These are phyloP conservation scores for Euphorbia tirucalli DNA, from an alignment of 345 rosid species.

Conservation along the genomic window DNA sequence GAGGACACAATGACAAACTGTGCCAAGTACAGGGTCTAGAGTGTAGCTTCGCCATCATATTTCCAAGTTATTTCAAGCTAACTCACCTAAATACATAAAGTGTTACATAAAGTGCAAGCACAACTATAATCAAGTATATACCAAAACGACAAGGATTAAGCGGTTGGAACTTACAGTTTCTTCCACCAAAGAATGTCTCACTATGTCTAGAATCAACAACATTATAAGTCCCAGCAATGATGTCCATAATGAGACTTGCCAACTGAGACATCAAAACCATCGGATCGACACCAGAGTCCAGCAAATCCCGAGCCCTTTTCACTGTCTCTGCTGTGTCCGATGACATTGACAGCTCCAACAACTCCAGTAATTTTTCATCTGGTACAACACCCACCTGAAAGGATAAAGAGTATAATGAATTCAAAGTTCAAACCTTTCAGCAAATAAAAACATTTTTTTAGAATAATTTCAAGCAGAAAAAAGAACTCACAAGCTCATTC, in stretches of 20 bases:
- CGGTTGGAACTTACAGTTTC: conserved; percentile 60
- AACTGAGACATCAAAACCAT: conserved; percentile 94
- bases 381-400: conserved; percentile 90
- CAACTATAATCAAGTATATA: neutral
- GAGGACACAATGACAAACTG: too few species aligned
- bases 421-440: conserved; percentile 11
- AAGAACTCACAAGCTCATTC: conserved; percentile 83
- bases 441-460: neutral
- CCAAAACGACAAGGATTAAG: too few species aligned
- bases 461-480: conserved; percentile 1
- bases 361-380: conserved; percentile 88
- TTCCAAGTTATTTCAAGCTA: neutral
- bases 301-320: conserved; percentile 85
- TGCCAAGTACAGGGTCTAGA: too few species aligned
- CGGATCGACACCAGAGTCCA: conserved; percentile 95
- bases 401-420: neutral
- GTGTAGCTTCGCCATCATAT: too few species aligned
- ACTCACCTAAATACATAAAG: neutral
- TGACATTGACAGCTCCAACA: conserved; percentile 89
- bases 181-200: conserved; percentile 52
- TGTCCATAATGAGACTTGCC: conserved; percentile 95
- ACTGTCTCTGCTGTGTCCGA: conserved; percentile 94
- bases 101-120: neutral
- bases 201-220: conserved; percentile 44
- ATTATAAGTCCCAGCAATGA: conserved; percentile 86